Percentiles rank a stretch among this genome's conserved stretches.
Evolutionary conservation across 2,329 filamentous ascomycete genomes (phyloP).

Genomic region (Cordyceps fumosorosea): DNA sequence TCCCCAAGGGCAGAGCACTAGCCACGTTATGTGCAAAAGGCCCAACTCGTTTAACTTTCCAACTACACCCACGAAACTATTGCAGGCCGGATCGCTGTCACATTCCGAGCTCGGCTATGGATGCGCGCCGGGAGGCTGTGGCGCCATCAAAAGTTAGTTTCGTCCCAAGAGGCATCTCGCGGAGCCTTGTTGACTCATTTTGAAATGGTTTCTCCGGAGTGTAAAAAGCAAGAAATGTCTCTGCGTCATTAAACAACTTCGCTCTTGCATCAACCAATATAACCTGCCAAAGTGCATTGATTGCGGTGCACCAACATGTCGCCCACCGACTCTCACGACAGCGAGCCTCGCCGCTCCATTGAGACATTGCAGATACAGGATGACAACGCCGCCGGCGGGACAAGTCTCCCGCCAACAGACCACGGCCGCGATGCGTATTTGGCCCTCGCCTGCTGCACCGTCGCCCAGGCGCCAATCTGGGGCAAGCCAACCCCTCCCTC

Average conservation of each 20-base stretch:
- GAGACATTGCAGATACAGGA: slow-evolving; percentile 4
- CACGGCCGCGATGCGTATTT: slow-evolving; percentile 23
- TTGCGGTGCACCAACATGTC: neutral
- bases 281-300: neutral
- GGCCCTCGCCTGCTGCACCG: slow-evolving; percentile 24
- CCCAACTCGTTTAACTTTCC: too few species aligned
- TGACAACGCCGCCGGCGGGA: neutral
- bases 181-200: slow-evolving; percentile 4
- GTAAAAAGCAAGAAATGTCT: neutral
- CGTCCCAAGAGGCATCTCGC: neutral
- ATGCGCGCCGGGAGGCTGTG: too few species aligned
- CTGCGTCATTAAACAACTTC: neutral
- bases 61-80: too few species aligned
- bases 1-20: too few species aligned
- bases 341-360: slow-evolving; percentile 1
- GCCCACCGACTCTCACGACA: neutral
- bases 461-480: slow-evolving; percentile 29
- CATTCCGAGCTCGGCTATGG: too few species aligned
- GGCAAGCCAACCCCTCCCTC: slow-evolving; percentile 16
- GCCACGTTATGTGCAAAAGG: too few species aligned
- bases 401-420: slow-evolving; percentile 23
- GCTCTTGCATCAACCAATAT: neutral
- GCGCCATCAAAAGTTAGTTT: too few species aligned
- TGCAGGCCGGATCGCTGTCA: too few species aligned
- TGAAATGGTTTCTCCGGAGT: neutral